A percentile compares a stretch with the other conserved stretches of the same genome.
Conservation (phyloP, 352 stramenopile species). For the Globisporangium cylindrosporum region DNA sequence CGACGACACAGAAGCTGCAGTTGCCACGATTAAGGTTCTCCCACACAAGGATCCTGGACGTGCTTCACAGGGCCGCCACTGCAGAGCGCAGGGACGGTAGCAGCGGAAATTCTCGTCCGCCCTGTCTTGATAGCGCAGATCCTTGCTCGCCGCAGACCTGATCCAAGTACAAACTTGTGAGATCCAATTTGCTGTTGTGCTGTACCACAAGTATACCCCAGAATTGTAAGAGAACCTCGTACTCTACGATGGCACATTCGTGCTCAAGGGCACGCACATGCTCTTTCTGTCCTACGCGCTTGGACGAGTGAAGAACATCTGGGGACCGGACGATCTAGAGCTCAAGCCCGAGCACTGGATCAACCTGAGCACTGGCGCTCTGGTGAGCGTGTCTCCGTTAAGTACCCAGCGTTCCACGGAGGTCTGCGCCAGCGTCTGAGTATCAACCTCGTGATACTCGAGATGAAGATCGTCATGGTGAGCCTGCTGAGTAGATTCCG, state of each 20-base stretch:
- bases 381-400: conserved; percentile 24
- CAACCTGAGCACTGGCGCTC: too few relatives aligned
- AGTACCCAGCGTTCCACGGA: conserved; percentile 44
- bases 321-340: conserved; percentile 38
- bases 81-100: too few relatives aligned
- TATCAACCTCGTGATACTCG: conserved; percentile 39
- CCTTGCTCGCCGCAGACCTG: too few relatives aligned
- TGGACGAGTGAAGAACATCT: conserved; percentile 29
- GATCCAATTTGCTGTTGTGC: too few relatives aligned
- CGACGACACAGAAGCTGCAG: conserved; percentile 31
- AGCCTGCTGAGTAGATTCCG: conserved; percentile 39
- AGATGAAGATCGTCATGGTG: conserved; percentile 46
- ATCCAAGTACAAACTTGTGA: too few relatives aligned
- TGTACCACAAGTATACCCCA: too few relatives aligned
- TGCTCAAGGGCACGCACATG: conserved; percentile 24
- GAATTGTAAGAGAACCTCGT: conserved; percentile 23
- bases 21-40: conserved; percentile 38
- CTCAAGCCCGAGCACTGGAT: conserved; percentile 38
- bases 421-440: conserved; percentile 44
- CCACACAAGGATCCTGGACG: conserved; percentile 43
- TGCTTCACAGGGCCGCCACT: conserved; percentile 38
- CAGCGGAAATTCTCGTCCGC: too few relatives aligned
- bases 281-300: conserved; percentile 30
- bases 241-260: conserved; percentile 38
- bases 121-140: too few relatives aligned